Base-by-base conservation (phyloP, 202 grass and related monocot species). In the Cymbopogon flexuosus region DNA sequence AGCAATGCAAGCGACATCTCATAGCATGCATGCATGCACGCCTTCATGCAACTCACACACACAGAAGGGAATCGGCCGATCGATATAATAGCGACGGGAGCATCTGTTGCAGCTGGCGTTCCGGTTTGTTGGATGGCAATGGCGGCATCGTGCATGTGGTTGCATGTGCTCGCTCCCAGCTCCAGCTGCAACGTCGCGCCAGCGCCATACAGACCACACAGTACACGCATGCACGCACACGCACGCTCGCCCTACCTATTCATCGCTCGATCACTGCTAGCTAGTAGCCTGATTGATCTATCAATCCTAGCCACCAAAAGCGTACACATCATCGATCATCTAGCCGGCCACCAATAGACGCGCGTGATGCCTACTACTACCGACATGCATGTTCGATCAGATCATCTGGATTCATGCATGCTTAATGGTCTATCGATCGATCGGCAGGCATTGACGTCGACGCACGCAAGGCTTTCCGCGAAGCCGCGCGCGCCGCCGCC, bases 101-200 rank as follows among this genome's bases (percentile, higher is more conserved):
- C 65, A 62, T 31, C 59, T 10, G 52, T 60, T 34, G 65, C 31
- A 88, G 84, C 58, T 63, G 79, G 82, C 72, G 79, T 62, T 83
- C 60, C 79, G 37, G 73, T 79, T 65, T 57, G 76, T 76, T 77
- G 74, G 69, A 58, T 14, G 39, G 24, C 46, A 71, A 47, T 31
- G 47, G 59, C 59, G 14, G 11, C 51, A 10, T 56, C 58, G 41
- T 73, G 68, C 79, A 90, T 88, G 91, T 88, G 87, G 79, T 33
- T 73, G 77, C 91, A 93, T 93, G 87, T 93, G 91, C 77, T 18
- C 43, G 14, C 43, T 56, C 62, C 56, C 46, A 10, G 11, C 10
- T 54, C 56, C 46, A 10, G 11, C 23, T 54, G 70, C 62, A 19
- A 80, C 83, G 9, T 66, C 73, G 41, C 58, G 24, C 80, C 84